Percentiles rank a stretch among this genome's conserved stretches.
Conservation (phyloP, 2,329 filamentous ascomycete genomes). For the Aspergillus puulaauensis region DNA sequence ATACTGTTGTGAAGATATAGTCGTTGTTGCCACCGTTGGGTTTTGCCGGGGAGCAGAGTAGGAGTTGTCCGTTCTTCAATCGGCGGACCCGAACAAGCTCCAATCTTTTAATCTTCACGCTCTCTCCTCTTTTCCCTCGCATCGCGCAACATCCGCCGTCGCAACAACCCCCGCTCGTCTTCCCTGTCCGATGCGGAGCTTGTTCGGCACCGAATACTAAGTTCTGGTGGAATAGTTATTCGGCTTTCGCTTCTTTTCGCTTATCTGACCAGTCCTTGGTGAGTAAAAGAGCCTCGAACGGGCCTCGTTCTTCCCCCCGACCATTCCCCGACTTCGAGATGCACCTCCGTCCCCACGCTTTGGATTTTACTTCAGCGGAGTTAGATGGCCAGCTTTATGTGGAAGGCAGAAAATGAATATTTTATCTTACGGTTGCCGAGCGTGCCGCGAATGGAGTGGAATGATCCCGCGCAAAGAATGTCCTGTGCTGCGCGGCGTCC, state of each 20-base stretch:
- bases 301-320: constrained; percentile 17
- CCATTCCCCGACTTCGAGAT: constrained; percentile 13
- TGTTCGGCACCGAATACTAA: constrained; percentile 18
- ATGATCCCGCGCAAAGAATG: constrained; percentile 10
- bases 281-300: constrained; percentile 22
- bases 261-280: constrained; percentile 25
- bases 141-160: constrained; percentile 24
- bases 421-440: not conserved
- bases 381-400: not conserved
- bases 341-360: constrained; percentile 1
- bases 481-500: constrained; percentile 4
- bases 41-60: not conserved
- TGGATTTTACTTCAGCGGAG: not conserved
- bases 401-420: not conserved
- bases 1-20: not conserved
- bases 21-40: not conserved
- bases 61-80: constrained; percentile 4
- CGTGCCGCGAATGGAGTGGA: constrained; percentile 6
- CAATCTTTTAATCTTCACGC: constrained; percentile 14
- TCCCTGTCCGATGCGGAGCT: constrained; percentile 20
- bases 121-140: constrained; percentile 12
- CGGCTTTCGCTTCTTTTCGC: constrained; percentile 25
- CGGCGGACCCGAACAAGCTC: constrained; percentile 18
- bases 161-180: constrained; percentile 13
- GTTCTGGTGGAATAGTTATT: constrained; percentile 27